These are phyloP conservation scores for Sporothrix globosa DNA, from an alignment of 2,329 filamentous ascomycete genomes.

Conservation along the genomic window DNA sequence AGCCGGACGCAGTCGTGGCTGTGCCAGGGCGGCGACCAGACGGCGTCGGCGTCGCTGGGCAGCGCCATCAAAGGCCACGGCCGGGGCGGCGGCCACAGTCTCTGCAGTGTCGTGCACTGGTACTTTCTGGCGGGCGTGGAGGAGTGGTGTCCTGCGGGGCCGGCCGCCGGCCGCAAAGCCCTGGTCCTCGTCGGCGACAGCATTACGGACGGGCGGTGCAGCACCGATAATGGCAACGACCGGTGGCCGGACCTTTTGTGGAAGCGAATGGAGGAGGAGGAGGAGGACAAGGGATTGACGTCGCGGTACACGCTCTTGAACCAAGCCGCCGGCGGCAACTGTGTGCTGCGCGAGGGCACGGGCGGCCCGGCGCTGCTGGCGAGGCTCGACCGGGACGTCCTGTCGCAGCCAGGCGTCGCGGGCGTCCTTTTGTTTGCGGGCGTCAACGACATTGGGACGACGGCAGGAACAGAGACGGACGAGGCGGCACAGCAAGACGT, in stretches of 20 bases:
- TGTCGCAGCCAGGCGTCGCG: not conserved
- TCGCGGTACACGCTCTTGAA: not conserved
- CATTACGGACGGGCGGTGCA: constrained; percentile 11
- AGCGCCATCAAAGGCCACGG: too few relatives aligned
- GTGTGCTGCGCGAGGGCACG: not conserved
- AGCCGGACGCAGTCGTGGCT: constrained; percentile 8
- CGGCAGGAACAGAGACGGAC: not conserved
- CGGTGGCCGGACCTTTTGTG: not conserved
- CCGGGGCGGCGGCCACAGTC: not conserved
- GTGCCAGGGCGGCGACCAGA: not conserved
- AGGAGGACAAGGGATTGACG: not conserved
- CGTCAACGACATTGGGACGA: constrained; percentile 7
- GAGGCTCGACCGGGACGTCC: not conserved
- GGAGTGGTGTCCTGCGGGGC: not conserved
- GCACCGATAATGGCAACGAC: constrained; percentile 2
- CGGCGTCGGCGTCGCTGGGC: not conserved
- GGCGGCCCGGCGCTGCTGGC: not conserved
- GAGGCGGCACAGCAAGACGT: not conserved
- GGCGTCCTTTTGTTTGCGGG: not conserved
- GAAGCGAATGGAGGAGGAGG: too few relatives aligned
- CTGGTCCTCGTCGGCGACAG: not conserved
- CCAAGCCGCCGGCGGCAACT: constrained; percentile 9
- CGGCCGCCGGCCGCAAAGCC: not conserved
- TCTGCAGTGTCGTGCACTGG: constrained; percentile 1
- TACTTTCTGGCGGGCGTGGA: not conserved